Base-by-base conservation (phyloP, 140 eudicot species). In the Oenanthe javanica region DNA sequence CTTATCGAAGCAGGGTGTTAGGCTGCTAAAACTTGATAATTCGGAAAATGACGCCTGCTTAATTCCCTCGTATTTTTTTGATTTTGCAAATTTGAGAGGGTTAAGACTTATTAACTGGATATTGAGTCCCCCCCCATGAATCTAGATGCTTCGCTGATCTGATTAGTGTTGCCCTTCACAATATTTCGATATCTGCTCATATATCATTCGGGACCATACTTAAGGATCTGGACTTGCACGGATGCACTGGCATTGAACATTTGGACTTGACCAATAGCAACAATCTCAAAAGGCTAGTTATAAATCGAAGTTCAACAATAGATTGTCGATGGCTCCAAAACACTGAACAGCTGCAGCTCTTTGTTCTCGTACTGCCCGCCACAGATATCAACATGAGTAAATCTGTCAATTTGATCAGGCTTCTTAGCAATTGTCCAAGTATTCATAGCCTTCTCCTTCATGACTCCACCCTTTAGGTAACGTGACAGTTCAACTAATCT, bases 21-120 rank as follows among this genome's bases (percentile, higher is more conserved):
- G 31, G 59, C 80, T 77, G 38, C 49, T 84, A 0, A 59, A 59
- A 31, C 71, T 84, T 64, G 61, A 75, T 43, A 75, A 75, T 75
- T 59, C 13, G 13, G 67, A 59, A 59, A 59, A 59, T 9, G 13
- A 4, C 1, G 38, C 27, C 42, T 79, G 7, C 59, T 55, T 55
- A 2, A 6, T 6, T 70, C 87, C 82, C 13, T 55, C 80, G 1
- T 21, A 31, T 14, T 0, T 84, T 2, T 84, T 52, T 49, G 42
- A 78, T 7, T 81, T 74, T 72, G 2, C 50, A 9, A 45, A 52
- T 5, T 71, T 84, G 57, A 77, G 66, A 9, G 72, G n/a, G 63
- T 71, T 84, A 45, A 46, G 11, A 19, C 70, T 84, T 40, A 1
- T 0, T 0, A 66, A 66, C 4, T 66, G 72, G 40, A 31, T 23